These are phyloP conservation scores for Fraxinus nigra DNA, from an alignment of 305 asterid genomes.

Conservation along the genomic window DNA sequence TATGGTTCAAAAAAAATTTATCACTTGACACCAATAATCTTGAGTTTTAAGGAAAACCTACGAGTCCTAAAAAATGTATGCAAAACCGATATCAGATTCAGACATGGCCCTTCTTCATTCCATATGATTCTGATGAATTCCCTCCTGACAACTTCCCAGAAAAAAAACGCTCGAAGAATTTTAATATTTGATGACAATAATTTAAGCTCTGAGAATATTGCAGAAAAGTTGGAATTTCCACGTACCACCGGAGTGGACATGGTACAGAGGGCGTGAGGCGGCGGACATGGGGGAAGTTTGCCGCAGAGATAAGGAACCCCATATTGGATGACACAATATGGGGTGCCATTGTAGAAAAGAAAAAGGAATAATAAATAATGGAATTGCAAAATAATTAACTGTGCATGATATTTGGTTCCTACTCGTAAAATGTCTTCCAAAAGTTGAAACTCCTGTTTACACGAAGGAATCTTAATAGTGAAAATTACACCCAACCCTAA, in stretches of 20 bases:
- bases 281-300: constrained; percentile 25
- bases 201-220: neutral
- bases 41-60: no score
- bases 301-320: constrained; percentile 1
- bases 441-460: no score
- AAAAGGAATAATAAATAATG: no score
- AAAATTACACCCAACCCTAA: no score
- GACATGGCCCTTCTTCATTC: constrained; percentile 1
- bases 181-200: neutral
- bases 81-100: neutral
- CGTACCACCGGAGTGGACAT: constrained; percentile 2
- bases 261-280: constrained; percentile 24
- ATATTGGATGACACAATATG: no score
- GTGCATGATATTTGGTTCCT: no score
- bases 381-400: no score
- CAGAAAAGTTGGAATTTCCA: neutral
- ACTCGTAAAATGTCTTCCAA: no score
- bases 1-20: no score
- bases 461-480: no score
- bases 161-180: neutral
- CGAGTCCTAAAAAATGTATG: neutral
- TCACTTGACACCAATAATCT: neutral
- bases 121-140: neutral
- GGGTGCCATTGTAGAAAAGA: neutral
- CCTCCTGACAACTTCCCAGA: neutral